Evolutionary conservation across 169 alveolate species (phyloP).

Genomic region (Cryptosporidium tyzzeri): DNA sequence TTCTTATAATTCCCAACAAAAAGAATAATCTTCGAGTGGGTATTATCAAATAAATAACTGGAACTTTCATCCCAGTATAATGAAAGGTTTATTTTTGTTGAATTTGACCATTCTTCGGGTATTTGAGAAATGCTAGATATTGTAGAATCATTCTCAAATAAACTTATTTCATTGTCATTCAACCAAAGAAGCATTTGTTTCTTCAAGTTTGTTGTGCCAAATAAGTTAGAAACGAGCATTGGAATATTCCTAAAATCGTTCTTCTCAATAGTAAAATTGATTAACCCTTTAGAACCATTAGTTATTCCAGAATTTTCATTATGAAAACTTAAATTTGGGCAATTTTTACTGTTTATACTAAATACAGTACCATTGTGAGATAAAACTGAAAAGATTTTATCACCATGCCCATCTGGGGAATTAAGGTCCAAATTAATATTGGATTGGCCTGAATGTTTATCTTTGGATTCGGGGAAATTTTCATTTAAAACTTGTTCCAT

Average conservation of each 20-base stretch:
- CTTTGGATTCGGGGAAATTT: neutral
- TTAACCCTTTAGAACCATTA: neutral
- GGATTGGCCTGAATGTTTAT: neutral
- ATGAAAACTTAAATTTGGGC: neutral
- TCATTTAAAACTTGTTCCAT: too few relatives aligned
- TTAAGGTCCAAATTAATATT: neutral
- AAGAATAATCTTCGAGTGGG: neutral
- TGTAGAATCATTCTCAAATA: neutral
- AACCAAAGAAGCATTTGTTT: neutral
- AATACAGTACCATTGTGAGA: neutral
- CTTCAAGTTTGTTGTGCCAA: neutral
- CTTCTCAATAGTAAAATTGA: neutral
- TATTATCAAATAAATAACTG: neutral
- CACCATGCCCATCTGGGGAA: neutral
- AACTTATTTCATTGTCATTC: neutral
- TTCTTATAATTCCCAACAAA: neutral
- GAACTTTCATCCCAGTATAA: neutral
- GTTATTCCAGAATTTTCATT: neutral
- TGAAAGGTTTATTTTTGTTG: neutral
- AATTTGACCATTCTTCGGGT: neutral
- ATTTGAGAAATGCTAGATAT: neutral
- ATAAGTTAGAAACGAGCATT: neutral
- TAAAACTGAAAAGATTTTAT: neutral
- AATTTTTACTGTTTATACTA: neutral
- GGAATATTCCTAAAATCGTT: neutral